Base-by-base conservation (phyloP, 192 early-diverging fungal species). In the Backusella tuberculispora region DNA sequence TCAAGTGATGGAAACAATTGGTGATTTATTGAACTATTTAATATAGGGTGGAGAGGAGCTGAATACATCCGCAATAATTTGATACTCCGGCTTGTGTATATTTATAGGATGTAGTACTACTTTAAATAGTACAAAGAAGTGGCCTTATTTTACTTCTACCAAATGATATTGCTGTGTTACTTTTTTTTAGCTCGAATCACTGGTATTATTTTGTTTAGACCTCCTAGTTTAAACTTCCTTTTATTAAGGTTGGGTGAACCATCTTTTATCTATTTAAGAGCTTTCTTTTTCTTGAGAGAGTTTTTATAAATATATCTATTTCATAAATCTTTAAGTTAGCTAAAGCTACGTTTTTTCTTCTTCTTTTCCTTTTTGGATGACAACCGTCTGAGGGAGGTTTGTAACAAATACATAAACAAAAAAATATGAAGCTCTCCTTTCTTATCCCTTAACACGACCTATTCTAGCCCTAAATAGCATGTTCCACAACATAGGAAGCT, bases 51-150 rank as follows among this genome's bases (percentile, higher is more conserved):
- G 19, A 53, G 50, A 9, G 50, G 19, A 24, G 29, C 29, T 53
- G 48, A 19, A 19, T 19, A 9, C 50, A 53, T 19, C 50, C 50
- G 50, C 50, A 53, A 19, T 53, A 19, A 19, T 12, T 53, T 53
- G 9, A 8, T 19, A 19, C 50, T 53, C 50, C 50, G 50, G 19
- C 19, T 53, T 53, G 50, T 53, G n/a, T 53, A 53, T 53, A 53
- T 53, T 53, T 53, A 53, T 53, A 53, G 50, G 9, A 19, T 53
- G 50, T 53, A 17, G n/a, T 53, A 53, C 50, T 53, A 53, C 50
- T 53, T 53, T 53, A 53, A 53, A 24, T 53, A 53, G 50, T 50
- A 50, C 17, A 50, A 50, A 50, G 48, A 50, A 50, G 48, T 50
- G 48, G 48, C 17, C 48, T 50, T 50, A 50, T 50, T 50, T 50